phyloP scores from a whole-genome alignment of 768 basidiomycete genomes.

The Suillus variegatus region DNA sequence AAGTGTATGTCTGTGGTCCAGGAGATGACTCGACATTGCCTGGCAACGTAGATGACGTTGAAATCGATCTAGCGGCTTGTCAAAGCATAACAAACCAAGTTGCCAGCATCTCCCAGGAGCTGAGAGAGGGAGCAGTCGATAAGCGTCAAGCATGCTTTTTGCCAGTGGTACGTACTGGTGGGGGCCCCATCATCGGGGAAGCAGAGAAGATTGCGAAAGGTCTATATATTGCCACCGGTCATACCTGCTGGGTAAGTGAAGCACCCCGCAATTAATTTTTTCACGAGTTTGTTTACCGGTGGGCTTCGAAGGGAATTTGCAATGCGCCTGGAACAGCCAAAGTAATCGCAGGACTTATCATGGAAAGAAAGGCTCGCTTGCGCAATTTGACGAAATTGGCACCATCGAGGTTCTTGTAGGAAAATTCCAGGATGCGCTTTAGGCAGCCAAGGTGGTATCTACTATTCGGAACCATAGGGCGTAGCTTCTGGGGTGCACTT shows the following conservation, averaged over 20 bases:
- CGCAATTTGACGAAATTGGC: constrained; percentile 53
- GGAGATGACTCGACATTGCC: constrained; percentile 76
- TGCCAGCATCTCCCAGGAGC: constrained; percentile 56
- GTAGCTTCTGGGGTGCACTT: constrained; percentile 31
- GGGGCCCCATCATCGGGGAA: constrained; percentile 74
- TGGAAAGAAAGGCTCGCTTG: constrained; percentile 64
- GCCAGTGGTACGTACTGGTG: constrained; percentile 57
- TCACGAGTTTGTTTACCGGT: constrained; percentile 9
- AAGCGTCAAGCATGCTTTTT: constrained; percentile 76
- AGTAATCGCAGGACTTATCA: constrained; percentile 67
- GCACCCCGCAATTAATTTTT: background rate
- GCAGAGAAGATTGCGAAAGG: constrained; percentile 57
- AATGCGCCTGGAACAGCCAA: constrained; percentile 85
- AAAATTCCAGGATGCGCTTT: background rate
- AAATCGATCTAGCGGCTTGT: constrained; percentile 57
- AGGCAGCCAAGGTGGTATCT: background rate
- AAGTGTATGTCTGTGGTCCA: constrained; percentile 78
- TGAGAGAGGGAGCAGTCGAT: constrained; percentile 54
- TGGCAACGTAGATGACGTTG: constrained; percentile 68
- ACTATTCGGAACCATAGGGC: background rate
- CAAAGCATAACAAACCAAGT: constrained; percentile 58
- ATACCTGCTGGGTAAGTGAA: constrained; percentile 72
- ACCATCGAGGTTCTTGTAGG: constrained; percentile 39
- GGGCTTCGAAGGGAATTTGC: constrained; percentile 59
- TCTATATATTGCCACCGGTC: constrained; percentile 73